These are phyloP conservation scores for Macrocystidia cucumis DNA, from an alignment of 1,284 basidiomycete genomes.

Conservation along the genomic window DNA sequence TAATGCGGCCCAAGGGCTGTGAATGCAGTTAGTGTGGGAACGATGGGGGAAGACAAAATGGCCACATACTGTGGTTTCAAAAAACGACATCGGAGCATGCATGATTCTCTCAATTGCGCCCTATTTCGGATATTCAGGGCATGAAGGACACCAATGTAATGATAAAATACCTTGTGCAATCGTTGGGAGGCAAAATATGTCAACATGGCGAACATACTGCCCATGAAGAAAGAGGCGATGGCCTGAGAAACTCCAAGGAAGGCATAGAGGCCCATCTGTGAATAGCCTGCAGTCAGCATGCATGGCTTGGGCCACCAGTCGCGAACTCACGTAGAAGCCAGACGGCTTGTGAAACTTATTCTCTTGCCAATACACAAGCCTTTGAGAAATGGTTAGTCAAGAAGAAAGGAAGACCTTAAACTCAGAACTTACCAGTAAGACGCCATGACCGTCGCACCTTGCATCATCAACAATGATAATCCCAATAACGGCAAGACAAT, in stretches of 20 bases:
- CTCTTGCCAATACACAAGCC: slow-evolving; percentile 71
- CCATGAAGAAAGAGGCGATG: slow-evolving; percentile 46
- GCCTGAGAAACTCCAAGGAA: slow-evolving; percentile 34
- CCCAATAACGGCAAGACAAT: slow-evolving; percentile 47
- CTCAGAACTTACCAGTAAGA: slow-evolving; percentile 56
- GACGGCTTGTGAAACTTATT: too few relatives aligned
- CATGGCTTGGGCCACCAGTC: too few relatives aligned
- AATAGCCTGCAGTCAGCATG: slow-evolving; percentile 1
- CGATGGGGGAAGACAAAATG: neutral
- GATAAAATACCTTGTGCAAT: slow-evolving; percentile 22
- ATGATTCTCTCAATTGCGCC: slow-evolving; percentile 56
- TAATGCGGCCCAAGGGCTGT: slow-evolving; percentile 81
- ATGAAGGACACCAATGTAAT: slow-evolving; percentile 21
- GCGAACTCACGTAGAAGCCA: slow-evolving; percentile 53
- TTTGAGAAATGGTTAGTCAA: slow-evolving; percentile 13
- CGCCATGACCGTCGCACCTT: slow-evolving; percentile 54
- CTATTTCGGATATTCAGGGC: slow-evolving; percentile 26
- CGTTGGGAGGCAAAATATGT: slow-evolving; percentile 54
- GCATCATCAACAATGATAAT: slow-evolving; percentile 42
- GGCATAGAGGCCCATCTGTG: slow-evolving; percentile 71
- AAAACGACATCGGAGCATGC: slow-evolving; percentile 81
- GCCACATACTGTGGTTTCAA: slow-evolving; percentile 73
- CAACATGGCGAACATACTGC: slow-evolving; percentile 42
- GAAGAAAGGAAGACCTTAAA: neutral
- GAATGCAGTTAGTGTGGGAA: slow-evolving; percentile 1